Conservation (phyloP, 306 rosid species). For the Clitoria ternatea region DNA sequence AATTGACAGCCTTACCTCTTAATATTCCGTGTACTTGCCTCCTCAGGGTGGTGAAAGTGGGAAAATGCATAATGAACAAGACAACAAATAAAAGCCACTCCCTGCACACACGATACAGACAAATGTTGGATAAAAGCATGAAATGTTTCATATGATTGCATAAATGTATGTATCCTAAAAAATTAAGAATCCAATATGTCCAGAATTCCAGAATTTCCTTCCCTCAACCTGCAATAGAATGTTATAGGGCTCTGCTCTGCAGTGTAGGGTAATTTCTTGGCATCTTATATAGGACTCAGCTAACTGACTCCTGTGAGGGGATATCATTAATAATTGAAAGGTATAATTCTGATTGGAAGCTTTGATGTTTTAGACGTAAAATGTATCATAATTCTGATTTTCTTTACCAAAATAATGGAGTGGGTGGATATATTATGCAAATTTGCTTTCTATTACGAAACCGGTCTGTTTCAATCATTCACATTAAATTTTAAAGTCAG, state of each 20-base stretch:
- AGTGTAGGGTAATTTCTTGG: neutral
- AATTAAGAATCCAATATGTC: slow-evolving; percentile 9
- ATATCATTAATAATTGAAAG: neutral
- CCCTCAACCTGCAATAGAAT: slow-evolving; percentile 6
- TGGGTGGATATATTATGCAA: neutral
- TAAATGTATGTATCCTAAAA: neutral
- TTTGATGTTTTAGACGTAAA: neutral
- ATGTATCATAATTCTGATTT: neutral
- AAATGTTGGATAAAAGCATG: slow-evolving; percentile 8
- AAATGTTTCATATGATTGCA: slow-evolving; percentile 21
- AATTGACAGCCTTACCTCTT: slow-evolving; percentile 61
- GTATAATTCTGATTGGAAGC: neutral
- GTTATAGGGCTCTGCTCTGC: slow-evolving; percentile 3
- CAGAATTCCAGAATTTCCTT: neutral
- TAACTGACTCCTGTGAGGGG: neutral
- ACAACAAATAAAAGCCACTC: slow-evolving; percentile 75
- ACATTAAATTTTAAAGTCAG: neutral
- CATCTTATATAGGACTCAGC: neutral
- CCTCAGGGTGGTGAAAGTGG: slow-evolving; percentile 51
- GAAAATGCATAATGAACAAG: slow-evolving; percentile 57
- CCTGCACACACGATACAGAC: slow-evolving; percentile 41
- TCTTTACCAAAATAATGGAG: neutral
- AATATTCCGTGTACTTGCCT: slow-evolving; percentile 52
- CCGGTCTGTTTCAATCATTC: neutral
- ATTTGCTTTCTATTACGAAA: neutral